Evolutionary conservation across 1,284 basidiomycete species (phyloP), one percentile per base, ranked within the genome.

Genomic region (Leccinum griseonigrum): DNA sequence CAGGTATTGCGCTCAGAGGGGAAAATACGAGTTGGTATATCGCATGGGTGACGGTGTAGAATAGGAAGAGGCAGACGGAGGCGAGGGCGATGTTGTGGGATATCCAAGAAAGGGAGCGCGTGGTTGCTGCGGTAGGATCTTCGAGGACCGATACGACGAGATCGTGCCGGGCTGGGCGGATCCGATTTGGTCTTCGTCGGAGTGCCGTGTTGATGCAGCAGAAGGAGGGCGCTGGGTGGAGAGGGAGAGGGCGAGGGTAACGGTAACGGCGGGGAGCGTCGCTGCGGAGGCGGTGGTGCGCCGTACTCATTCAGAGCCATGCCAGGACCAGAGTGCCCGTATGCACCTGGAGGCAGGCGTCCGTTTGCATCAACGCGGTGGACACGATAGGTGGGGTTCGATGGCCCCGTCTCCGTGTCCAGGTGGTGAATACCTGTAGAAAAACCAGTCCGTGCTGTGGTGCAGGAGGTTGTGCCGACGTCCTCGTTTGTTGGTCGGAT

Each of bases 401-500:
- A 26, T 50, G 60, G 69, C 28, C 71, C 22, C 22, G 22, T 22
- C 22, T 2, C 68, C 63, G 26, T 63, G 69, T 0, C 59, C 68
- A 8, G 59, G 68, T 46, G 67, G 69, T 13, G 55, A 59, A 13
- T 60, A 68, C 3, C 64, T 71, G 50, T 71, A 72, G 38, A 64
- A 72, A 14, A 66, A 22, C 69, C 2, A 73, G 72, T 53, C 67
- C 70, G 16, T 71, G 70, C 48, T 72, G 70, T 29, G 72, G 72
- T 13, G 69, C 60, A 46, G 70, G 36, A 60, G 54, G 56, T 66
- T 73, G 63, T 67, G 77, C 29, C 86, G 83, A 48, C 88, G 85
- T 16, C 87, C 87, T 38, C 91, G 86, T 69, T 87, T 91, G 75
- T 93, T 91, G 58, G 69, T 94, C 91, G 0, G 92, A 94, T 0